phyloP scores from a whole-genome alignment of 352 stramenopile species.

The Blastocystis sp. region DNA sequence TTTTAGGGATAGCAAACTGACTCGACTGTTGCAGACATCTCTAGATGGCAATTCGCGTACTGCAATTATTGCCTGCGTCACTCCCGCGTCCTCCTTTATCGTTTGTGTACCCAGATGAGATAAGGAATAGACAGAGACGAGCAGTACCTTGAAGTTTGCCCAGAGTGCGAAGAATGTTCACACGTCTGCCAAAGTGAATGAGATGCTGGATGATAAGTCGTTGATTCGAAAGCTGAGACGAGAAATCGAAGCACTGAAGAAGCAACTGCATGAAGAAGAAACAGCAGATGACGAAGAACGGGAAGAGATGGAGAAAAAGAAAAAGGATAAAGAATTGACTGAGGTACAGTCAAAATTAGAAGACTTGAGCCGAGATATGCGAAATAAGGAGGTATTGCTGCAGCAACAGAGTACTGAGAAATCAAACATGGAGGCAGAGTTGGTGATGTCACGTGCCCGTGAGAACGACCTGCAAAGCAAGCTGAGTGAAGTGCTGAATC shows the following conservation, averaged over 20 bases:
- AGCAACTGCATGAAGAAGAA: slow-evolving; percentile 67
- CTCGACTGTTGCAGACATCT: slow-evolving; percentile 88
- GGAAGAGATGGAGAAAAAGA: background rate
- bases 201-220: slow-evolving; percentile 82
- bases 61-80: slow-evolving; percentile 90
- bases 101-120: background rate
- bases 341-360: background rate
- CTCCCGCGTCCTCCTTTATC: slow-evolving; percentile 70
- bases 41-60: slow-evolving; percentile 88
- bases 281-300: background rate
- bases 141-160: slow-evolving; percentile 83
- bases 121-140: slow-evolving; percentile 70
- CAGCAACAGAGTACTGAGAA: background rate
- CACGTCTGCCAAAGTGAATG: slow-evolving; percentile 75
- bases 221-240: slow-evolving; percentile 75
- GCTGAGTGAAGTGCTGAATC: background rate
- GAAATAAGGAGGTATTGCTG: slow-evolving; percentile 46
- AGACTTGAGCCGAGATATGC: slow-evolving; percentile 48
- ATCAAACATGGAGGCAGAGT: slow-evolving; percentile 2
- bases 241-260: slow-evolving; percentile 74
- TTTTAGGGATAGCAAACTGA: slow-evolving; percentile 95
- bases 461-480: slow-evolving; percentile 27
- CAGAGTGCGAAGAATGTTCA: slow-evolving; percentile 81
- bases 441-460: background rate
- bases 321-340: background rate